Evolutionary conservation across 352 stramenopile species (phyloP), one percentile per base, ranked within the genome.

Genomic region (Phytopythium cucurbitacearum): DNA sequence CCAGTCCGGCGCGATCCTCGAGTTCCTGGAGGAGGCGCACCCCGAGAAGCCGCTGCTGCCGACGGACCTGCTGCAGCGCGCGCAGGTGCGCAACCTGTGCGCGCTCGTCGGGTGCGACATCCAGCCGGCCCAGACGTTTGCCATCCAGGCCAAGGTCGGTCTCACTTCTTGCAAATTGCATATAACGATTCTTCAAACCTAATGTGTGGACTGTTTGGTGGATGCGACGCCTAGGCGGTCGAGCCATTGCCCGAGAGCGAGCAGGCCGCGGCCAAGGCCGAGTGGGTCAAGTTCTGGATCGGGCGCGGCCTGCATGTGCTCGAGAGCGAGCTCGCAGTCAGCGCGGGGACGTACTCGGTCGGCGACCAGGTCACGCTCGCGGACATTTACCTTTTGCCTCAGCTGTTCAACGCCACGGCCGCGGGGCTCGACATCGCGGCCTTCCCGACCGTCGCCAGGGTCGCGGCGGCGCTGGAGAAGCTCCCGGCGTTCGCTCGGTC

Each of bases 21-120:
- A 98, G 60, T 98, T 97, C 65, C 67, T 98, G 21, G 91, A 98
- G 40, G 74, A 89, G 50, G 83, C 80, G 8, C 91, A 86, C 61
- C 69, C 86, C 1, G 57, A 80, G 56, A 64, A 72, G 37, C 47
- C 43, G 0, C 55, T 97, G 40, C 65, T 97, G 40, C 89, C 91
- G 5, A 59, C 57, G 11, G 80, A 95, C 55, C 56, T 74, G 12
- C 55, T 89, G n/a, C 63, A 83, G 44, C 76, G 81, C 39, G 80
- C 83, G 4, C 73, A 81, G 13, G 87, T 90, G 32, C 80, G 83
- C 50, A 89, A 94, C 64, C 64, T 97, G 36, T 89, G 77, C 34
- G 79, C 89, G 28, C 78, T 97, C 43, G 85, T 98, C 33, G 94
- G 91, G 59, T 85, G 82, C 36, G 88, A 95, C 49, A 97, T 80